Percentiles rank a stretch among this genome's conserved stretches.
These are phyloP conservation scores for Spathaspora sp. DNA, from an alignment of 805 yeast species.

Conservation along the genomic window DNA sequence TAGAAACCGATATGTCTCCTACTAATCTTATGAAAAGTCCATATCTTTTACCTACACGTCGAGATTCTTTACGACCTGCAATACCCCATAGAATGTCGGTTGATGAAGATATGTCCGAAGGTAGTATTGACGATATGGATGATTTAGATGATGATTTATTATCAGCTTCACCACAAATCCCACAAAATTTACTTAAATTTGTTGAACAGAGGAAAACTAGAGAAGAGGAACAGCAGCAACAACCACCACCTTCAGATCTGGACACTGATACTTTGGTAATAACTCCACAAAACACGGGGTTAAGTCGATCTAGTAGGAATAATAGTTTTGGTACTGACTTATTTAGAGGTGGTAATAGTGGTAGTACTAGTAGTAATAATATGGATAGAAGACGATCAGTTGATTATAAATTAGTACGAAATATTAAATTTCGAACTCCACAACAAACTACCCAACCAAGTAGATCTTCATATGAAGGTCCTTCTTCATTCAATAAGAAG, in stretches of 20 bases:
- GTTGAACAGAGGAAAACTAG: conserved; percentile 47
- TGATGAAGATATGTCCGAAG: conserved; percentile 14
- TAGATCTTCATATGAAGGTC: conserved; percentile 4
- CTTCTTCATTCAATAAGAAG: conserved; percentile 4
- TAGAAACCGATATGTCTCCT: background rate
- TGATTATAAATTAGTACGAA: conserved; percentile 26
- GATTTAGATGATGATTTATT: conserved; percentile 43
- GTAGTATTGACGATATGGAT: conserved; percentile 32
- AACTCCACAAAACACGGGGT: conserved; percentile 24
- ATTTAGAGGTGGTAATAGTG: conserved; percentile 12
- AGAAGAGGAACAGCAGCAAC: conserved; percentile 33
- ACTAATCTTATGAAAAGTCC: background rate
- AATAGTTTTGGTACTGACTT: conserved; percentile 20
- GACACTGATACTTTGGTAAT: conserved; percentile 20
- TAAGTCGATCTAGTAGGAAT: conserved; percentile 14
- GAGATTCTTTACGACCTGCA: background rate
- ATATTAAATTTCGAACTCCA: conserved; percentile 14
- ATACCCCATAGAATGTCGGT: background rate
- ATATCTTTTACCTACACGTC: background rate
- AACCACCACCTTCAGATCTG: conserved; percentile 14
- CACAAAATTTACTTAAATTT: conserved; percentile 51
- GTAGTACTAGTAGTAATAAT: conserved; percentile 17
- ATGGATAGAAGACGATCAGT: conserved; percentile 28
- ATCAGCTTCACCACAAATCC: conserved; percentile 68
- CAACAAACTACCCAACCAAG: conserved; percentile 1